Conservation (phyloP, 495 filamentous ascomycete genomes). For the Parmelia sp. region DNA sequence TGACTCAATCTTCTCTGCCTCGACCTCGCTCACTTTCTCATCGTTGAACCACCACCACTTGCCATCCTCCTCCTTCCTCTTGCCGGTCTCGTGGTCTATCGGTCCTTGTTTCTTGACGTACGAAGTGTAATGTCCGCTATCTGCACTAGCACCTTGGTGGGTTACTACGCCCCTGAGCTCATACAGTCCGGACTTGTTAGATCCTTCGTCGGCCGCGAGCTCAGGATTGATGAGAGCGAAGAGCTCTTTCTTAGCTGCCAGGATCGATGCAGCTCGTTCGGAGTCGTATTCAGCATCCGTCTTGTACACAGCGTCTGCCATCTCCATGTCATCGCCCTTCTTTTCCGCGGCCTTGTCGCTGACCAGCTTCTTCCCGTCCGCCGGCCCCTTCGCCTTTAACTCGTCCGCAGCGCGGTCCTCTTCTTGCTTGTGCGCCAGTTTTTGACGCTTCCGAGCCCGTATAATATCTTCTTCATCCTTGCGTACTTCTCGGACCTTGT, state of each 20-base stretch:
- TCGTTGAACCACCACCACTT: slow-evolving; percentile 99
- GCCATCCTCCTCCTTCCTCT: slow-evolving; percentile 71
- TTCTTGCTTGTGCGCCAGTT: slow-evolving; percentile 59
- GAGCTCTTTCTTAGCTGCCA: slow-evolving; percentile 76
- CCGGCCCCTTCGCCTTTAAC: slow-evolving; percentile 46
- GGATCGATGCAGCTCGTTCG: slow-evolving; percentile 66
- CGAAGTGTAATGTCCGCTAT: slow-evolving; percentile 95
- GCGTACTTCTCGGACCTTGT: slow-evolving; percentile 89
- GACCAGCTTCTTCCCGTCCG: slow-evolving; percentile 45
- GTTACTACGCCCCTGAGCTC: slow-evolving; percentile 92
- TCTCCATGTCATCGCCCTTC: slow-evolving; percentile 55
- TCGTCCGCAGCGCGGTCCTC: slow-evolving; percentile 43
- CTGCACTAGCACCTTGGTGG: slow-evolving; percentile 94
- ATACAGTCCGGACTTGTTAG: slow-evolving; percentile 89
- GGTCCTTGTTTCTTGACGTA: slow-evolving; percentile 86
- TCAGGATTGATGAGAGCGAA: slow-evolving; percentile 64
- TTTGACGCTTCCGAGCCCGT: slow-evolving; percentile 79
- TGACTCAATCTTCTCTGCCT: slow-evolving; percentile 81
- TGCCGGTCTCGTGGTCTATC: slow-evolving; percentile 59
- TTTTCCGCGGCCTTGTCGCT: slow-evolving; percentile 49
- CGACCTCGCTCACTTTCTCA: slow-evolving; percentile 91
- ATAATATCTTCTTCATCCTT: slow-evolving; percentile 92
- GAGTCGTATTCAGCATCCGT: slow-evolving; percentile 88
- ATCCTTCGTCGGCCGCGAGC: slow-evolving; percentile 66
- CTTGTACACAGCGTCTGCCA: slow-evolving; percentile 73